Evolutionary conservation across 1,139 yeast genomes (phyloP), one percentile per base, ranked within the genome.

Genomic region (Hemisphaericaspora xylanilytica): DNA sequence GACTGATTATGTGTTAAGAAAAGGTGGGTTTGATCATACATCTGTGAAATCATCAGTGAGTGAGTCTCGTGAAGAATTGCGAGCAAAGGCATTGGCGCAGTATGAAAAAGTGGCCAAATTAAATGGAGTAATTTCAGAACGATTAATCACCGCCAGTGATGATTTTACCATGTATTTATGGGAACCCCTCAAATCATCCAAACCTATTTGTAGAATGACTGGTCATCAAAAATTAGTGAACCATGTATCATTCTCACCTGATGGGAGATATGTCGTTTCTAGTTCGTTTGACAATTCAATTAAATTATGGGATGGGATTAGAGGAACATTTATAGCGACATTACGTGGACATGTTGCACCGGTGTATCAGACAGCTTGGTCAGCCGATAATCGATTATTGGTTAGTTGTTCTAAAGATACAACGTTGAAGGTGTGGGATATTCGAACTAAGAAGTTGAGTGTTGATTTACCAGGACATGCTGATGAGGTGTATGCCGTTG

Each of bases 331-430:
- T 51, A 65, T 92, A 31, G 81, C 95, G 5, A 89, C 97, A 0
- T 80, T 94, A 53, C 73, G 98, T 49, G 98, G 98, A 3, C 98
- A 92, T 59, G 99, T 92, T 43, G 97, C 97, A 0, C 89, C 97
- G 3, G 98, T 92, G 0, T 92, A 92, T 59, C 97, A 90, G 64
- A 89, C 96, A n/a, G 89, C 97, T 0, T 92, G 99, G 99, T 88
- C 97, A 3, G 84, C 96, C 2, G 99, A 92, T 58, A 86, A 92
- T 59, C 72, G 98, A 48, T 68, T 92, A 34, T 69, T 92, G 42
- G 98, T 90, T 6, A 85, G 96, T 55, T 86, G 96, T 56, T 89
- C 97, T 16, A 92, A 92, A 60, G 99, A 92, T 59, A 90, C 98
- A 2, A 94, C 99, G 0, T 74, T 94, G 55, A 92, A 92, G 63